These are phyloP conservation scores for Boletus sp. DNA, from an alignment of 768 basidiomycete genomes.

Conservation along the genomic window DNA sequence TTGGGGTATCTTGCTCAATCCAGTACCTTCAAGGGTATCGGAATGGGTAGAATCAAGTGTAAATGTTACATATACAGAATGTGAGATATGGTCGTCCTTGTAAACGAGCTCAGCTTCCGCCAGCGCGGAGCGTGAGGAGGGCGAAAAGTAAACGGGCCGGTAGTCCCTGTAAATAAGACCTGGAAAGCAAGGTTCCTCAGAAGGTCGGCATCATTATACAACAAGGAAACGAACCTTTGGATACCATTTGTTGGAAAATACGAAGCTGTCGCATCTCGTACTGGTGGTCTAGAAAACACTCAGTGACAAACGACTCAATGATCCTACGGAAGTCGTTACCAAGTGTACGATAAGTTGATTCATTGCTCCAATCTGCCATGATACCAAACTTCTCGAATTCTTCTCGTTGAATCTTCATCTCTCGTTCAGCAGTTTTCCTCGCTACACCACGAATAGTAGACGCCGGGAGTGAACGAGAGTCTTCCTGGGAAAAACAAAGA, in stretches of 20 bases:
- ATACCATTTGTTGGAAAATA: slow-evolving; percentile 86
- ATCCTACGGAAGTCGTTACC: slow-evolving; percentile 45
- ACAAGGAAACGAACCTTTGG: slow-evolving; percentile 52
- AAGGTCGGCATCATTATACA: background rate
- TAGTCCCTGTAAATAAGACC: slow-evolving; percentile 84
- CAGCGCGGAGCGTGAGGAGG: slow-evolving; percentile 89
- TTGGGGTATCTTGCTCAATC: slow-evolving; percentile 23
- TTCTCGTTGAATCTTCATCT: slow-evolving; percentile 70
- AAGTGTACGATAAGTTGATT: slow-evolving; percentile 79
- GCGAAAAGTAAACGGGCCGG: slow-evolving; percentile 92
- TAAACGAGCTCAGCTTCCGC: slow-evolving; percentile 95
- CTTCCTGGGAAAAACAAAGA: slow-evolving; percentile 40
- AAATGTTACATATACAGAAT: slow-evolving; percentile 85
- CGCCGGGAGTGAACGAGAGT: slow-evolving; percentile 55
- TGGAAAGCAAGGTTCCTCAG: slow-evolving; percentile 21
- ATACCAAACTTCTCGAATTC: slow-evolving; percentile 84
- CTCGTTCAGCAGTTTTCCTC: slow-evolving; percentile 64
- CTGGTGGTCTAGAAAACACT: slow-evolving; percentile 56
- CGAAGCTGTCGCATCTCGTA: slow-evolving; percentile 88
- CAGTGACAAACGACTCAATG: background rate
- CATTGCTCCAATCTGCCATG: slow-evolving; percentile 85
- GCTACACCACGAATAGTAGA: slow-evolving; percentile 68
- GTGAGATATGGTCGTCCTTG: slow-evolving; percentile 83
- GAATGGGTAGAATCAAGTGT: slow-evolving; percentile 43
- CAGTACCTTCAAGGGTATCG: slow-evolving; percentile 13